Evolutionary conservation across 257 asterid species (phyloP).

Genomic region (Penstemon newberryi): DNA sequence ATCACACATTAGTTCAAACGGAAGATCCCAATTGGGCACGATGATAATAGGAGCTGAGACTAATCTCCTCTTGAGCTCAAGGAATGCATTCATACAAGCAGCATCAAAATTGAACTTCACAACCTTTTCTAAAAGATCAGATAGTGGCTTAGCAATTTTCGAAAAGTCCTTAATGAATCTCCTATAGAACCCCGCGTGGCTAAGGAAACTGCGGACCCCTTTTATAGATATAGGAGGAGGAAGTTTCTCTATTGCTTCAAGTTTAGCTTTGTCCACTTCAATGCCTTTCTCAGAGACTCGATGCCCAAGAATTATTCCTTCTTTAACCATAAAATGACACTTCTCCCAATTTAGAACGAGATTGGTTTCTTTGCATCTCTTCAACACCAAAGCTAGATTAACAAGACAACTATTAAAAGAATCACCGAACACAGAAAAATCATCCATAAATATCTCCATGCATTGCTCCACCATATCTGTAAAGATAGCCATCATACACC

Average conservation of each 20-base stretch:
- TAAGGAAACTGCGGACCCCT: not conserved
- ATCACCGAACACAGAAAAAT: not conserved
- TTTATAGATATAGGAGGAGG: not conserved
- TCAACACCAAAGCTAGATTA: not conserved
- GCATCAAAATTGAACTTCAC: not conserved
- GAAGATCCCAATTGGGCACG: not conserved
- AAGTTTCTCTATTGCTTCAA: not conserved
- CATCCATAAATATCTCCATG: not conserved
- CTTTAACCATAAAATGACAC: slow-evolving; percentile 17
- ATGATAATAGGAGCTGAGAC: not conserved
- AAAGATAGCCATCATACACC: slow-evolving; percentile 15
- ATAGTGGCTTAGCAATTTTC: not conserved
- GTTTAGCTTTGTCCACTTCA: not conserved
- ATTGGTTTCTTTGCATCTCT: not conserved
- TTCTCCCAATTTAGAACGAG: slow-evolving; percentile 13
- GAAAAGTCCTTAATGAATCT: not conserved
- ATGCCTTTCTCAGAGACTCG: not conserved
- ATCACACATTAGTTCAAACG: not conserved
- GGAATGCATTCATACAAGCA: not conserved
- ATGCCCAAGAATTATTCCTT: not conserved
- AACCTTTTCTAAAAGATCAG: not conserved
- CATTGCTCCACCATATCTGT: not conserved
- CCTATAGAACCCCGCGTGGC: not conserved
- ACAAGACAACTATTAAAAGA: not conserved
- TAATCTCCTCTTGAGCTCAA: not conserved